These are phyloP conservation scores for Suillus decipiens DNA, from an alignment of 768 basidiomycete species.

Conservation along the genomic window DNA sequence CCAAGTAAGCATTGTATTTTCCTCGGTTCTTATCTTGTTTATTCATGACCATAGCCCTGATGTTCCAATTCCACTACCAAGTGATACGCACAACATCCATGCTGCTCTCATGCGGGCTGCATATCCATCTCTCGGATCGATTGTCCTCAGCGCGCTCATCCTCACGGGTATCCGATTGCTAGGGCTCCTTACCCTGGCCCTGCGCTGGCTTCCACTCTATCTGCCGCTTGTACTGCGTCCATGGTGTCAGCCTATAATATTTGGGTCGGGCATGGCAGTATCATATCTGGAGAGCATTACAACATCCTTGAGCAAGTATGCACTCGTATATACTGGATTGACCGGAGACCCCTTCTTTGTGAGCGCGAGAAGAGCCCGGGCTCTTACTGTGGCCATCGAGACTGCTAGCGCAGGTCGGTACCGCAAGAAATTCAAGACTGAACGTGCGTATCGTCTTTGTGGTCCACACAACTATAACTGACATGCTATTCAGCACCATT, in stretches of 20 bases:
- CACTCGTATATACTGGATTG: slow-evolving; percentile 72
- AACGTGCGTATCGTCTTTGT: slow-evolving; percentile 47
- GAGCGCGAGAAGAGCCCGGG: slow-evolving; percentile 56
- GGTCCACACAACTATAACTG: slow-evolving; percentile 2
- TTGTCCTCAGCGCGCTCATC: slow-evolving; percentile 75
- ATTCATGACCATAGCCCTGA: slow-evolving; percentile 21
- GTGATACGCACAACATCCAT: slow-evolving; percentile 72
- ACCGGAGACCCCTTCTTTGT: slow-evolving; percentile 72
- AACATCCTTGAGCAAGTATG: slow-evolving; percentile 61
- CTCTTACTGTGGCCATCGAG: slow-evolving; percentile 58
- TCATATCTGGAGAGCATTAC: slow-evolving; percentile 46
- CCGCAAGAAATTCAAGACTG: slow-evolving; percentile 51
- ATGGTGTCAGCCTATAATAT: slow-evolving; percentile 41
- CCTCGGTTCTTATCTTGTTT: slow-evolving; percentile 9
- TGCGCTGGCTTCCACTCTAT: slow-evolving; percentile 58
- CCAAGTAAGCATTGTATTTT: slow-evolving; percentile 44
- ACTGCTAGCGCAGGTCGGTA: slow-evolving; percentile 41
- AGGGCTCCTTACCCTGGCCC: slow-evolving; percentile 46
- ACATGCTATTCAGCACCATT: slow-evolving; percentile 49
- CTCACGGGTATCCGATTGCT: slow-evolving; percentile 70
- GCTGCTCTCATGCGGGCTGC: slow-evolving; percentile 78
- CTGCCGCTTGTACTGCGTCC: slow-evolving; percentile 45
- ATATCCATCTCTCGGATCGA: slow-evolving; percentile 79
- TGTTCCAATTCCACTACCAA: slow-evolving; percentile 42
- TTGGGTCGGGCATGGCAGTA: slow-evolving; percentile 40